A percentile compares a stretch with the other conserved stretches of the same genome.
Evolutionary conservation across 352 stramenopile genomes (phyloP).

Genomic region (Phytophthora europaea): DNA sequence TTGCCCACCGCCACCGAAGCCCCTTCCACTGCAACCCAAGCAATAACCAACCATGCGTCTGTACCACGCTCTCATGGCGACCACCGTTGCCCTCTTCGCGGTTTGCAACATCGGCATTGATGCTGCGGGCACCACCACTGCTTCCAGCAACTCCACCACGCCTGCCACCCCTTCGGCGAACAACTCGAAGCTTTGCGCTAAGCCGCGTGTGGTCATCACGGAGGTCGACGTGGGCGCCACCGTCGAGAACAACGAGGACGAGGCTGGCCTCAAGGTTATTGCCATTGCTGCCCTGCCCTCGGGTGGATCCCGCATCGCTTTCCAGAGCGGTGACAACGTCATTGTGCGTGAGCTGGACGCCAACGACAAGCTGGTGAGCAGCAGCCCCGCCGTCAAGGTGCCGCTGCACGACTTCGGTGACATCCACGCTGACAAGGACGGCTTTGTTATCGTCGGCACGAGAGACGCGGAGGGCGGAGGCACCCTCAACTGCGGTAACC

Average conservation of each 20-base stretch:
- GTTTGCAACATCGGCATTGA: not conserved
- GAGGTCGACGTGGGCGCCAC: slow-evolving; percentile 49
- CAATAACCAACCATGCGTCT: slow-evolving; percentile 33
- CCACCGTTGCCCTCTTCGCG: slow-evolving; percentile 9
- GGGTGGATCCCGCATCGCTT: slow-evolving; percentile 39
- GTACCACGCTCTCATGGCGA: slow-evolving; percentile 23
- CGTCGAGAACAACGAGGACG: slow-evolving; percentile 53
- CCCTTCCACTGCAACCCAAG: not conserved
- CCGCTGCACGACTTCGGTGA: slow-evolving; percentile 55
- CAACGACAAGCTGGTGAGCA: slow-evolving; percentile 48
- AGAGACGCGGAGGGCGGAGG: slow-evolving; percentile 55
- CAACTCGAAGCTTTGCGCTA: slow-evolving; percentile 47
- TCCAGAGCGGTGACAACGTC: slow-evolving; percentile 43
- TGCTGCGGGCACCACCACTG: not conserved
- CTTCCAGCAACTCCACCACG: slow-evolving; percentile 7
- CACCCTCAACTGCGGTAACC: slow-evolving; percentile 64
- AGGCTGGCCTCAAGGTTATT: slow-evolving; percentile 54
- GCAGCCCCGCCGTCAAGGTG: slow-evolving; percentile 39
- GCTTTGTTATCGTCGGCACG: slow-evolving; percentile 57
- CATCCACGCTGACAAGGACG: slow-evolving; percentile 56
- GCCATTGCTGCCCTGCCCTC: slow-evolving; percentile 52
- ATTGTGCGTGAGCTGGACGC: slow-evolving; percentile 56
- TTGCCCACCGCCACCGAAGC: not conserved
- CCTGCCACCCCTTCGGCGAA: not conserved
- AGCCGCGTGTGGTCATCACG: slow-evolving; percentile 45